These are phyloP conservation scores for Lavandula angustifolia DNA, from an alignment of 257 asterid genomes.

Conservation along the genomic window DNA sequence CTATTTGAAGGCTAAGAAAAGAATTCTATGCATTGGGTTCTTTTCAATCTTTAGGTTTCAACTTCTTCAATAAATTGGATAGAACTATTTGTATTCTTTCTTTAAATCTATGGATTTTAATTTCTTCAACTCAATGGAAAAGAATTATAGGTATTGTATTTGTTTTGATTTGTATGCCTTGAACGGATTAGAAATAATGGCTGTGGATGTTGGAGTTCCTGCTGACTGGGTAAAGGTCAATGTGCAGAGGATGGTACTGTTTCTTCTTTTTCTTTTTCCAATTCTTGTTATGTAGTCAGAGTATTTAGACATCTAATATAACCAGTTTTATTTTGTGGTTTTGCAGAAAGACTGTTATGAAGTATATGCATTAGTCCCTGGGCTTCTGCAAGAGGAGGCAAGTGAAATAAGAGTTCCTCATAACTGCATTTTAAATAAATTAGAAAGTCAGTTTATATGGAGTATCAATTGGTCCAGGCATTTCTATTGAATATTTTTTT, in stretches of 20 bases:
- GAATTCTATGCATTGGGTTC: neutral
- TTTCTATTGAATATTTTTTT: neutral
- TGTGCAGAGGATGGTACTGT: constrained; percentile 71
- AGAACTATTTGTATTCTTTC: neutral
- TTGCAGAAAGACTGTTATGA: constrained; percentile 93
- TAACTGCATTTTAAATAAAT: neutral
- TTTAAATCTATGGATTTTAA: neutral
- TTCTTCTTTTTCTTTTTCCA: constrained; percentile 13
- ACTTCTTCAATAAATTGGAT: neutral
- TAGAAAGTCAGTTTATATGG: constrained; percentile 2
- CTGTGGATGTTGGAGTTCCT: constrained; percentile 77
- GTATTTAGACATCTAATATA: constrained; percentile 34
- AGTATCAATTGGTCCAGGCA: constrained; percentile 24
- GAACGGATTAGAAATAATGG: constrained; percentile 61
- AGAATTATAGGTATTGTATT: constrained; percentile 10
- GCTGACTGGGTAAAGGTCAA: constrained; percentile 98
- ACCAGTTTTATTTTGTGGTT: constrained; percentile 32
- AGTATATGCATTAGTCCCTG: constrained; percentile 92
- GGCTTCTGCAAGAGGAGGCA: constrained; percentile 96
- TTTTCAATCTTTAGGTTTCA: neutral
- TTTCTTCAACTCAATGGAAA: neutral
- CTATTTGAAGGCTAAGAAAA: neutral
- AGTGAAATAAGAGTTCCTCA: constrained; percentile 26
- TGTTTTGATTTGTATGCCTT: constrained; percentile 22
- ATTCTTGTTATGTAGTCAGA: constrained; percentile 20